A percentile compares a stretch with the other conserved stretches of the same genome.
Evolutionary conservation across 1,284 basidiomycete genomes (phyloP).

Genomic region (Paramarasmius palmivorus): DNA sequence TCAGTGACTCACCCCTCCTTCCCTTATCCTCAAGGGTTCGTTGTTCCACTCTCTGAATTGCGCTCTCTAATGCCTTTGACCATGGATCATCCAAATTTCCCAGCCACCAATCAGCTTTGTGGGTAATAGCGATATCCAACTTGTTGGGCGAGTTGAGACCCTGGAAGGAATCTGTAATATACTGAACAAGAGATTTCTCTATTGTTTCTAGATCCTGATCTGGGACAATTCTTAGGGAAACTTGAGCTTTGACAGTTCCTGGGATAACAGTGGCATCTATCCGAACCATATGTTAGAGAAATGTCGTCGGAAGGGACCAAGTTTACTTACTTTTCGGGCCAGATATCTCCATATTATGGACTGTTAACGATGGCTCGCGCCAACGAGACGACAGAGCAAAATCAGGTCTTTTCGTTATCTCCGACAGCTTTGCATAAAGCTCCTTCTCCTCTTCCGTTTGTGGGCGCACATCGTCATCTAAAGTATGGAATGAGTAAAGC

Average conservation of each 20-base stretch:
- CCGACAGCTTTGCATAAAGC: conserved; percentile 69
- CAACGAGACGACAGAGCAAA: conserved; percentile 73
- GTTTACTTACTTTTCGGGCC: conserved; percentile 66
- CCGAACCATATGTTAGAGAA: neutral
- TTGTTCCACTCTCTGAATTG: conserved; percentile 83
- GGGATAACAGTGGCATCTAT: conserved; percentile 88
- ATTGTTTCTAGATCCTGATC: conserved; percentile 85
- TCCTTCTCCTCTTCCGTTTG: conserved; percentile 67
- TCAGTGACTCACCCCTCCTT: conserved; percentile 78
- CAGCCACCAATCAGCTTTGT: conserved; percentile 95
- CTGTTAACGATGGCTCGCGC: conserved; percentile 76
- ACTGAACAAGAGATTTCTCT: conserved; percentile 57
- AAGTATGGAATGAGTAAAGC: conserved; percentile 8
- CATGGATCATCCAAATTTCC: conserved; percentile 82
- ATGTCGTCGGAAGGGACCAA: neutral
- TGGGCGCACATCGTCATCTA: conserved; percentile 76
- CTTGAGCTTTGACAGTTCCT: conserved; percentile 73
- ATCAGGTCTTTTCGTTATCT: conserved; percentile 65
- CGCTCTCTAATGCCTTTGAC: conserved; percentile 81
- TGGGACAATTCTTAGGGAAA: conserved; percentile 91
- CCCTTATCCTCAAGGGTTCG: conserved; percentile 85
- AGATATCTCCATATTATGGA: conserved; percentile 72
- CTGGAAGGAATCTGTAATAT: conserved; percentile 65
- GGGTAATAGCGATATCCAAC: conserved; percentile 77
- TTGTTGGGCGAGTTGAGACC: conserved; percentile 68